Base-by-base conservation (phyloP, 2,329 filamentous ascomycete species). In the Metarhizium humberi region DNA sequence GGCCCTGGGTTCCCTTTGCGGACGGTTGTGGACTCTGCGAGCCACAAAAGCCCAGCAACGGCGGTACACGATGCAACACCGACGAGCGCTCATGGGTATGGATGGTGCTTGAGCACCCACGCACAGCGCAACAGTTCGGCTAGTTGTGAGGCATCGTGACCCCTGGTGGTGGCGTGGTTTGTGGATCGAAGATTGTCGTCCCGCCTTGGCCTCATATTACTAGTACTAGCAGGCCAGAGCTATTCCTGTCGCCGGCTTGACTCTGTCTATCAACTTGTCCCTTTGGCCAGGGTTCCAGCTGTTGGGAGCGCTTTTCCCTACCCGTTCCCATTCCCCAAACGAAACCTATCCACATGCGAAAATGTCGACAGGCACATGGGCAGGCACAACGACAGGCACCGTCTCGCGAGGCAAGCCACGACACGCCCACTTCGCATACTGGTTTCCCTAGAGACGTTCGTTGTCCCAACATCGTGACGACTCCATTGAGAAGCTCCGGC, bases 291-390 rank as follows among this genome's bases (percentile, higher is more conserved):
- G 4, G 13, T 40, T 11, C 8, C 14, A 16, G 8, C 14, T 40
- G 38, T 5, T 40, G 25, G 25, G 25, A 25, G 25, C 25, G 25
- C 38, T 40, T 11, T 40, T 13, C 34, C 36, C 30, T 54, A 38
- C 49, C 53, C 53, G 16, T 51, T 55, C 53, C 53, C 53, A 55
- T 55, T 55, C 48, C 53, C 53, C 53, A 55, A 50, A 43, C 47
- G 25, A 25, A 25, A 25, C 25, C 4, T 25, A 25, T 25, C 25
- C 25, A 25, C 25, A 25, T 25, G 25, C 25, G 25, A 25, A 25
- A 29, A 48, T 16, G 45, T 48, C 45, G 20, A 32, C 45, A 30
- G 20, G 45, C 20, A 48, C 45, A 29, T 10, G 18, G 10, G 7
- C n/a, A 45, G 6, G 38, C 20, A 43, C 36, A 53, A 30, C 42